Evolutionary conservation across 1,284 basidiomycete species (phyloP).

Genomic region (Phylloporus sp.): DNA sequence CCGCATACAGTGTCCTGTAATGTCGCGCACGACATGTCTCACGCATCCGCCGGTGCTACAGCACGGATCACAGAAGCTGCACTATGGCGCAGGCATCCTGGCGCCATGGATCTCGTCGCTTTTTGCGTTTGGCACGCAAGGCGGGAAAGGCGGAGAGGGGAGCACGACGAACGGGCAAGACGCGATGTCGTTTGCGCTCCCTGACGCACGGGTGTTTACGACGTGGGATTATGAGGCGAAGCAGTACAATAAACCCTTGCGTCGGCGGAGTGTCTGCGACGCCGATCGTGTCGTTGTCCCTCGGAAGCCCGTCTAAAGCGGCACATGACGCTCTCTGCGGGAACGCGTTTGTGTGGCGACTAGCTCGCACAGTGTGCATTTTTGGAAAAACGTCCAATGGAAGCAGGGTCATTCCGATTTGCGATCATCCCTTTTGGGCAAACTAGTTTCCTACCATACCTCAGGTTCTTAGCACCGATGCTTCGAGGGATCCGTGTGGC

Average conservation of each 20-base stretch:
- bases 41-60: slow-evolving; percentile 49
- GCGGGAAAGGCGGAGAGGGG: background rate
- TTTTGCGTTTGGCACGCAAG: slow-evolving; percentile 22
- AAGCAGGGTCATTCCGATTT: no score
- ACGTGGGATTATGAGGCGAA: slow-evolving; percentile 79
- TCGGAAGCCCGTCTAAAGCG: slow-evolving; percentile 29
- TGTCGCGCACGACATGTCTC: slow-evolving; percentile 62
- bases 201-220: slow-evolving; percentile 70
- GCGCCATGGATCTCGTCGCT: slow-evolving; percentile 21
- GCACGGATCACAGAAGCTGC: background rate
- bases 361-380: no score
- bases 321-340: no score
- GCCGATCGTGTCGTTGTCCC: slow-evolving; percentile 28
- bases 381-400: no score
- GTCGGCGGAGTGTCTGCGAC: slow-evolving; percentile 22
- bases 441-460: no score
- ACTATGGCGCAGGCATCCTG: background rate
- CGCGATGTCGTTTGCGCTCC: slow-evolving; percentile 39
- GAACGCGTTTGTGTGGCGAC: no score
- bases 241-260: slow-evolving; percentile 55
- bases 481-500: no score
- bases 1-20: slow-evolving; percentile 46
- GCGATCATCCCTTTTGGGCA: no score
- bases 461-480: no score
- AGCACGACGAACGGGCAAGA: slow-evolving; percentile 25